phyloP scores from a whole-genome alignment of 179 eudicot genomes.

The Patellifolia procumbens region DNA sequence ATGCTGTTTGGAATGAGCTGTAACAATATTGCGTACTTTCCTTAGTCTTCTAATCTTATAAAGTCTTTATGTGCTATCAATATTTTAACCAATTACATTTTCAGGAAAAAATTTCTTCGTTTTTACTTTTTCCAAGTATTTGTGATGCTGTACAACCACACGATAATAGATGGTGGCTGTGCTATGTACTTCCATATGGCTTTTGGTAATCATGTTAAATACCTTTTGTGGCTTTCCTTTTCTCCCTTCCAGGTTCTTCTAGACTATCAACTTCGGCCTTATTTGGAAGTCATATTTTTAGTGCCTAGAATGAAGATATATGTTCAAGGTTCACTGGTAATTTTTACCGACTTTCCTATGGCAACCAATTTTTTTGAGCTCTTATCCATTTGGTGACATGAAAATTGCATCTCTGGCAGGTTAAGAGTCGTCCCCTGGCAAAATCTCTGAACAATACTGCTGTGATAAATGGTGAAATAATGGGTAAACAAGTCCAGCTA shows the following conservation, averaged over 20 bases:
- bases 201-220: background rate
- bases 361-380: background rate
- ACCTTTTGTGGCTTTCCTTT: slow-evolving; percentile 12
- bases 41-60: background rate
- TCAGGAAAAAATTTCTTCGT: no score
- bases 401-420: slow-evolving; percentile 37
- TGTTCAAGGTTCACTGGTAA: slow-evolving; percentile 75
- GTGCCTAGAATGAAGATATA: slow-evolving; percentile 75
- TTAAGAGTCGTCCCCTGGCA: slow-evolving; percentile 63
- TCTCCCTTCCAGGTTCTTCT: slow-evolving; percentile 55
- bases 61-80: background rate
- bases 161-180: background rate
- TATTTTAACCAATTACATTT: background rate
- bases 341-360: background rate
- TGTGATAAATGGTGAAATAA: slow-evolving; percentile 41
- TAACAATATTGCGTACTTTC: background rate
- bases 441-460: slow-evolving; percentile 53
- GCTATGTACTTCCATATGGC: background rate
- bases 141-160: background rate
- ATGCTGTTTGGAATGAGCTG: background rate
- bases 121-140: background rate
- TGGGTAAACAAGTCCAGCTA: slow-evolving; percentile 56
- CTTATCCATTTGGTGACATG: background rate
- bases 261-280: slow-evolving; percentile 64
- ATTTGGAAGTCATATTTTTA: slow-evolving; percentile 69